These are phyloP conservation scores for Candida khao-thaluensis DNA, from an alignment of 805 yeast species.

Conservation along the genomic window DNA sequence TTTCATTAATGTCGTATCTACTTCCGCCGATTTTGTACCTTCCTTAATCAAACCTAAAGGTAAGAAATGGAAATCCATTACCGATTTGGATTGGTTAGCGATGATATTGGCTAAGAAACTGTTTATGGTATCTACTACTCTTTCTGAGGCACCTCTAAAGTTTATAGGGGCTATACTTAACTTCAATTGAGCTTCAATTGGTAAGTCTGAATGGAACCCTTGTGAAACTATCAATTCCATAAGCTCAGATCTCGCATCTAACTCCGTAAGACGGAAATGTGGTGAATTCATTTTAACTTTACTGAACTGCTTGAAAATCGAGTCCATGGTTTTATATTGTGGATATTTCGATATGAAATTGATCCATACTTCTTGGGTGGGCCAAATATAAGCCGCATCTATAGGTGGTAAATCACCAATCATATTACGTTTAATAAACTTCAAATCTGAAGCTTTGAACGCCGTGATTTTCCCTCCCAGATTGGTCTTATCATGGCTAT, in stretches of 20 bases:
- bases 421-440: conserved; percentile 47
- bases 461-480: conserved; percentile 56
- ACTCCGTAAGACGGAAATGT: conserved; percentile 10
- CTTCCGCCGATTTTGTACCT: conserved; percentile 3
- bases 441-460: conserved; percentile 42
- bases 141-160: conserved; percentile 28
- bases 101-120: conserved; percentile 53
- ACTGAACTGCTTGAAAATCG: conserved; percentile 9
- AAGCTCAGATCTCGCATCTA: conserved; percentile 11
- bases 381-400: conserved; percentile 71
- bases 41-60: conserved; percentile 24
- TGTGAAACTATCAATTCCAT: conserved; percentile 39
- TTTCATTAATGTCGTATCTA: conserved; percentile 3
- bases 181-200: conserved; percentile 56
- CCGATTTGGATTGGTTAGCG: conserved; percentile 49
- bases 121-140: conserved; percentile 44
- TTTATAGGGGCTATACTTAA: conserved; percentile 64
- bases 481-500: conserved; percentile 33
- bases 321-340: conserved; percentile 17
- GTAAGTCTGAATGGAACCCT: conserved; percentile 22
- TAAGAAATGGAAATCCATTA: conserved; percentile 50
- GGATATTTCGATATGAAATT: conserved; percentile 63
- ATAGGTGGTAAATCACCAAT: conserved; percentile 51
- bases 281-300: conserved; percentile 9
- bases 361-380: conserved; percentile 70